Conservation (phyloP, 257 asterid species). For the Scutellaria galericulata region DNA sequence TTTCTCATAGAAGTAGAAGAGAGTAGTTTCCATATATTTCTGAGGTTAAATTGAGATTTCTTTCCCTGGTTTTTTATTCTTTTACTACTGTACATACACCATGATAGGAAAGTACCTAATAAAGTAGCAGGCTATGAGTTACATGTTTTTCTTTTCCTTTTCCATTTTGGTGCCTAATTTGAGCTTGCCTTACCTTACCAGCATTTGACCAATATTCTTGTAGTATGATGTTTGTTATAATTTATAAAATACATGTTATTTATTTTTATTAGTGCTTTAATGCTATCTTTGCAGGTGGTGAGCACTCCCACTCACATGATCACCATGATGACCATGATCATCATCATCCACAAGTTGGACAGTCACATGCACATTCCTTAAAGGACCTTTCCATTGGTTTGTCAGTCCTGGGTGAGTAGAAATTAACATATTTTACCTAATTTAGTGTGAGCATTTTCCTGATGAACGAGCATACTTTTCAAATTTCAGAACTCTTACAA, state of each 20-base stretch:
- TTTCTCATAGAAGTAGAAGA: background rate
- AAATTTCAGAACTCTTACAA: slow-evolving; percentile 5
- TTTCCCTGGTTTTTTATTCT: background rate
- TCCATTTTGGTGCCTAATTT: slow-evolving; percentile 21
- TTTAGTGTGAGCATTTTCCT: slow-evolving; percentile 22
- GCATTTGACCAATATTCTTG: slow-evolving; percentile 9
- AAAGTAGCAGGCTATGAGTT: slow-evolving; percentile 16
- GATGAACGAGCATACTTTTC: slow-evolving; percentile 23
- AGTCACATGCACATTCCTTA: slow-evolving; percentile 84
- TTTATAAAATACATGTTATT: slow-evolving; percentile 18
- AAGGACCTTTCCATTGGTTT: slow-evolving; percentile 90
- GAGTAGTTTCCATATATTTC: background rate
- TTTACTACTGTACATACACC: background rate
- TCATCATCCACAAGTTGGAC: slow-evolving; percentile 57
- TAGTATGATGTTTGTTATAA: background rate
- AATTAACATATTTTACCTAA: slow-evolving; percentile 3
- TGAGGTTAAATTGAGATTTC: slow-evolving; percentile 14
- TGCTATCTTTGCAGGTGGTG: slow-evolving; percentile 69
- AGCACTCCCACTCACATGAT: slow-evolving; percentile 81
- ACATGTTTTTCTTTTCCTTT: background rate
- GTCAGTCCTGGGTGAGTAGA: slow-evolving; percentile 77
- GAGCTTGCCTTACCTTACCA: slow-evolving; percentile 28
- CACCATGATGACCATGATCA: slow-evolving; percentile 60
- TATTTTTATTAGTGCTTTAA: slow-evolving; percentile 12
- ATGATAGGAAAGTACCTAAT: slow-evolving; percentile 8